These are phyloP conservation scores for Colletotrichum godetiae DNA, from an alignment of 2,329 filamentous ascomycete species.

Conservation along the genomic window DNA sequence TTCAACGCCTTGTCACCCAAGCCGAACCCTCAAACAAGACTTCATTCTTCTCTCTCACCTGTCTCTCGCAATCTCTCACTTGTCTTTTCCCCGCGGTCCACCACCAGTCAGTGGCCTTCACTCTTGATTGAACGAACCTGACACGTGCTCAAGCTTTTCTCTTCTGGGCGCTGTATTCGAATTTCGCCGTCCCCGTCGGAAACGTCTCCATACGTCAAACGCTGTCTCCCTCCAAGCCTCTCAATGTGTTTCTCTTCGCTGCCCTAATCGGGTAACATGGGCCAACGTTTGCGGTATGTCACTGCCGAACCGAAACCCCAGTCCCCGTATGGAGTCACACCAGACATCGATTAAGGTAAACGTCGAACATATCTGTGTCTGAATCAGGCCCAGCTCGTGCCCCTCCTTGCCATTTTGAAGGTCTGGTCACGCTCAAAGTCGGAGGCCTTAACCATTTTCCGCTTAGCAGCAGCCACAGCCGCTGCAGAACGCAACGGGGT, in stretches of 20 bases:
- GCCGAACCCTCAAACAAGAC: background rate
- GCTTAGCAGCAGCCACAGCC: background rate
- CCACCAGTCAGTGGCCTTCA: background rate
- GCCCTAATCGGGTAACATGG: constrained; percentile 4
- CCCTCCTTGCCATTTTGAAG: background rate
- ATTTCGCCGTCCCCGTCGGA: background rate
- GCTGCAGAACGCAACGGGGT: background rate
- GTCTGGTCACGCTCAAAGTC: background rate
- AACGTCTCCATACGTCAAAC: background rate
- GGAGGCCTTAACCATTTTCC: background rate
- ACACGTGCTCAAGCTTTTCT: background rate
- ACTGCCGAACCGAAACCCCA: background rate
- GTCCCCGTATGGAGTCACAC: background rate
- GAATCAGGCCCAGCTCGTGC: background rate
- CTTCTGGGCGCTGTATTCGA: background rate
- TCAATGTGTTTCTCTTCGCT: background rate
- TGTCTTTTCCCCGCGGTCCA: background rate
- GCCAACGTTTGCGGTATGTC: background rate
- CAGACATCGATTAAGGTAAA: background rate
- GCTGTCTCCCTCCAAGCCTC: background rate
- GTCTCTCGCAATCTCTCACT: background rate
- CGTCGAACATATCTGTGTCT: background rate
- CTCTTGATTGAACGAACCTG: constrained; percentile 22
- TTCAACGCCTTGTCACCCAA: background rate
- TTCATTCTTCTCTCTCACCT: background rate